Percentiles rank a stretch among this genome's conserved stretches.
Conservation (phyloP, 1,284 basidiomycete species). For the Boletus semigastroideus region DNA sequence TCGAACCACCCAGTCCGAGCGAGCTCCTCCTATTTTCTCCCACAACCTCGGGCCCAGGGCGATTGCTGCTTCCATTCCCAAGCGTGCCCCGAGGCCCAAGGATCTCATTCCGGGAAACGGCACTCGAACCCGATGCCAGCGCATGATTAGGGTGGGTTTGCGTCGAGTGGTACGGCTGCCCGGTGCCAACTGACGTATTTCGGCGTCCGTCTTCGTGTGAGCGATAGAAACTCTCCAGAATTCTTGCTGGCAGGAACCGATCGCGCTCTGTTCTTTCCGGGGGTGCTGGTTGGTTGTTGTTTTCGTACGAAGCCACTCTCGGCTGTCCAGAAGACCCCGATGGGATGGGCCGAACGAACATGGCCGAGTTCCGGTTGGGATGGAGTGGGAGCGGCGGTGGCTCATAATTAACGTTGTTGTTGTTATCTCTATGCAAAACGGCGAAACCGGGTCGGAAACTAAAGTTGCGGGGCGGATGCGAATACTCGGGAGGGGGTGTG, state of each 20-base stretch:
- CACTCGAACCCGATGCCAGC: neutral
- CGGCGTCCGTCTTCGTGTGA: conserved; percentile 25
- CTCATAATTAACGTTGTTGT: conserved; percentile 6
- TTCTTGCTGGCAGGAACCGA: conserved; percentile 23
- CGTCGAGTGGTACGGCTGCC: conserved; percentile 10
- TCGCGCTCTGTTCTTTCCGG: conserved; percentile 27
- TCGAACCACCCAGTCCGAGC: conserved; percentile 21
- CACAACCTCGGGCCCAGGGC: conserved; percentile 8
- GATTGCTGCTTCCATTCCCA: conserved; percentile 11
- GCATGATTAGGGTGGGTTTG: conserved; percentile 6
- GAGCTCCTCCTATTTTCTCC: conserved; percentile 18
- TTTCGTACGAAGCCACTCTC: conserved; percentile 17
- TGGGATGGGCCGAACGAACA: conserved; percentile 11
- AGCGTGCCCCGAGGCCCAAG: conserved; percentile 1
- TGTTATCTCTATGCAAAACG: conserved; percentile 16
- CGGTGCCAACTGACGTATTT: conserved; percentile 8
- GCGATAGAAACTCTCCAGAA: conserved; percentile 27
- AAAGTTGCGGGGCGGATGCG: conserved; percentile 22
- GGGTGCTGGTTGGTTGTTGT: conserved; percentile 6
- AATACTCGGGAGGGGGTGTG: conserved; percentile 29
- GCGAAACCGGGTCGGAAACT: conserved; percentile 17
- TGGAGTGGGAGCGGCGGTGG: conserved; percentile 9
- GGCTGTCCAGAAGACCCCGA: conserved; percentile 7
- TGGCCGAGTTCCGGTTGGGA: conserved; percentile 13
- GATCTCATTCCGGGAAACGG: conserved; percentile 6